Percentiles rank a stretch among this genome's conserved stretches.
Evolutionary conservation across 306 rosid species (phyloP).

Genomic region (Pachyrhizus erosus): DNA sequence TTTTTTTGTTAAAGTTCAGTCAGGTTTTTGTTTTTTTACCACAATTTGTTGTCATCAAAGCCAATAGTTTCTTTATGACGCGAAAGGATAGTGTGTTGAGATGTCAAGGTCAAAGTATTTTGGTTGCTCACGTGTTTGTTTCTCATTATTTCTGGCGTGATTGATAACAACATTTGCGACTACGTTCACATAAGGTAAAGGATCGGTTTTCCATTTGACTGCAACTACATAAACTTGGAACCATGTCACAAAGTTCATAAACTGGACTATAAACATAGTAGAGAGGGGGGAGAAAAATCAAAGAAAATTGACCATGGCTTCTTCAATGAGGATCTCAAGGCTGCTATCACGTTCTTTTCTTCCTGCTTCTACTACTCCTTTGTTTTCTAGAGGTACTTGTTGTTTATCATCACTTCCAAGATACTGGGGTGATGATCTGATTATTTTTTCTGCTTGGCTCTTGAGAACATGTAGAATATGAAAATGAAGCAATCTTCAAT

Average conservation of each 20-base stretch:
- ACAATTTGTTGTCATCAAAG: too few relatives aligned
- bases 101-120: background rate
- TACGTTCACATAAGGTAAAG: background rate
- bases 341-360: constrained; percentile 58
- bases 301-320: constrained; percentile 46
- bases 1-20: too few relatives aligned
- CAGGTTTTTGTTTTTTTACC: too few relatives aligned
- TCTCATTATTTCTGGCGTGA: background rate
- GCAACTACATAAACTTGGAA: background rate
- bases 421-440: background rate
- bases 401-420: constrained; percentile 4
- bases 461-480: background rate
- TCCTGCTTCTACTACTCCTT: constrained; percentile 48
- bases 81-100: too few relatives aligned
- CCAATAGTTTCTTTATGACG: too few relatives aligned
- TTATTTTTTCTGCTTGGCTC: background rate
- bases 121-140: background rate
- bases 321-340: constrained; percentile 51
- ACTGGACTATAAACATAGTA: background rate
- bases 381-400: constrained; percentile 56
- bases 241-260: background rate
- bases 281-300: background rate
- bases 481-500: background rate
- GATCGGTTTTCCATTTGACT: background rate
- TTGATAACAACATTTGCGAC: background rate